Percentiles rank a stretch among this genome's conserved stretches.
Conservation (phyloP, 2,329 filamentous ascomycete species). For the Xylariaceae sp. region DNA sequence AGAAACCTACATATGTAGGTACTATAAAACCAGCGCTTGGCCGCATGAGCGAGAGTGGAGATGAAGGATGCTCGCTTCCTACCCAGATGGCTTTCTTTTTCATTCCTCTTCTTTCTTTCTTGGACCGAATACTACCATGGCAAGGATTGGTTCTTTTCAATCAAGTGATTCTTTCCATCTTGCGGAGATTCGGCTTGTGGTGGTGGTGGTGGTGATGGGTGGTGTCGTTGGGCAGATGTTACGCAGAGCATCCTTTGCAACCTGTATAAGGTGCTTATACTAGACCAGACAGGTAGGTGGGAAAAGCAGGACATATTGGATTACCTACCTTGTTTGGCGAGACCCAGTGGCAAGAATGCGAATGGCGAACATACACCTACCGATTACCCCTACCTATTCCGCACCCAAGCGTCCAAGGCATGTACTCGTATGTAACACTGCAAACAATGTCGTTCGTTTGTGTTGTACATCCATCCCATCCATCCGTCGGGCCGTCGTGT, state of each 20-base stretch:
- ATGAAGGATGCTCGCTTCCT: neutral
- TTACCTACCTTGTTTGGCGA: too few relatives aligned
- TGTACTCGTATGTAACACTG: neutral
- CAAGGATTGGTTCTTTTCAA: neutral
- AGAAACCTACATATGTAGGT: neutral
- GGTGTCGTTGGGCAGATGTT: neutral
- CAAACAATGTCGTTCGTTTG: neutral
- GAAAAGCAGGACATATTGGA: too few relatives aligned
- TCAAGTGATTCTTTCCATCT: neutral
- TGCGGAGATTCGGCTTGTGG: neutral
- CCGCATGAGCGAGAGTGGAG: neutral
- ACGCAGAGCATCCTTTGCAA: neutral
- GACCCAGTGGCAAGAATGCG: too few relatives aligned
- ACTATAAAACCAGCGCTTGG: neutral
- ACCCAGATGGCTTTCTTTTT: neutral
- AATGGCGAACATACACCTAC: too few relatives aligned
- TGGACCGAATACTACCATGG: neutral
- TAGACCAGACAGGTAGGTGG: neutral
- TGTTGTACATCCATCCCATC: neutral
- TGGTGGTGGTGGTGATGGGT: neutral
- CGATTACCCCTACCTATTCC: neutral
- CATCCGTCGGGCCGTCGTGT: neutral
- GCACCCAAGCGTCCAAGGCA: neutral
- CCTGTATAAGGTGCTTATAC: neutral
- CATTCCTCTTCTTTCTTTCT: neutral